These are phyloP conservation scores for Chrysanthemum makinoi DNA, from an alignment of 129 eudicot species.

Conservation along the genomic window DNA sequence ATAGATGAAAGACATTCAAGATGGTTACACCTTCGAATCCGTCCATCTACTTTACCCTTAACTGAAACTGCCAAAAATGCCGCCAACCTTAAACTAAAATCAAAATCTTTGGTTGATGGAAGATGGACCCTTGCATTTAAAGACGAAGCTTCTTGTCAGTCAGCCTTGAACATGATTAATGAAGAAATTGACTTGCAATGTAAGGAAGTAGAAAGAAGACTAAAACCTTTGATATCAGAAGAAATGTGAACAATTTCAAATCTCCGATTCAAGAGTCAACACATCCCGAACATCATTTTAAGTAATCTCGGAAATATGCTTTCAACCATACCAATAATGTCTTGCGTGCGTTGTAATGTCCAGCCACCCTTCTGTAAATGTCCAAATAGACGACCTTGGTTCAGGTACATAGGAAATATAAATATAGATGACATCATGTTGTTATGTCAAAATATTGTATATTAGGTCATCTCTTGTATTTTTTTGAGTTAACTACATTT, in stretches of 20 bases:
- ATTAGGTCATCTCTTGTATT: constrained; percentile 6
- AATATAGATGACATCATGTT: constrained; percentile 16
- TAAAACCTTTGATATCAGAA: constrained; percentile 42
- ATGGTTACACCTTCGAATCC: constrained; percentile 97
- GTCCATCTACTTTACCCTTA: constrained; percentile 65
- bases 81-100: constrained; percentile 46
- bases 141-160: constrained; percentile 71
- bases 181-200: constrained; percentile 59
- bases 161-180: constrained; percentile 63
- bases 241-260: constrained; percentile 16
- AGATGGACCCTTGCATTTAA: constrained; percentile 94
- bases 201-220: constrained; percentile 62
- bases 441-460: constrained; percentile 13
- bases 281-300: neutral
- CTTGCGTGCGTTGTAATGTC: constrained; percentile 18
- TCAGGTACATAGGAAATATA: constrained; percentile 26
- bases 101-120: constrained; percentile 86
- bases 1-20: constrained; percentile 74
- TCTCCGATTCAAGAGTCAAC: constrained; percentile 13
- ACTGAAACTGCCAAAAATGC: constrained; percentile 36
- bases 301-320: constrained; percentile 2
- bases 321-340: constrained; percentile 21
- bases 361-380: constrained; percentile 28
- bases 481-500: too few relatives aligned
- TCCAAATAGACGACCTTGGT: constrained; percentile 21